These are phyloP conservation scores for Houttuynia cordata DNA, from an alignment of 164 flowering plant species.

Conservation along the genomic window DNA sequence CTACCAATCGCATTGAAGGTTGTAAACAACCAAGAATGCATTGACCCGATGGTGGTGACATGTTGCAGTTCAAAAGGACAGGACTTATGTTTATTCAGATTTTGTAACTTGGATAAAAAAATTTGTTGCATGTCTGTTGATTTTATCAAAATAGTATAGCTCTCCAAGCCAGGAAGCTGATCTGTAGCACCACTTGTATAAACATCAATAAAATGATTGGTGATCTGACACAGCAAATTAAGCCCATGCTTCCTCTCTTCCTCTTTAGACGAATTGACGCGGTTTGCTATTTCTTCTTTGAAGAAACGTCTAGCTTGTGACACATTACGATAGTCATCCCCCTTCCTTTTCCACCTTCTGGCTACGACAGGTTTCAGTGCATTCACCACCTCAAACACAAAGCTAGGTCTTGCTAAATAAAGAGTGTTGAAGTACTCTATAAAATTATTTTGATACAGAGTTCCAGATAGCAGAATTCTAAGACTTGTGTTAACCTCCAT, in stretches of 20 bases:
- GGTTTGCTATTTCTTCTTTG: conserved; percentile 49
- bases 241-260: conserved; percentile 50
- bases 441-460: conserved; percentile 84
- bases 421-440: conserved; percentile 93
- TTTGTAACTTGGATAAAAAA: conserved; percentile 39
- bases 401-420: conserved; percentile 71
- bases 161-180: conserved; percentile 67
- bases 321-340: conserved; percentile 18
- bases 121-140: conserved; percentile 50
- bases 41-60: conserved; percentile 63
- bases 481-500: conserved; percentile 73
- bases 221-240: conserved; percentile 47
- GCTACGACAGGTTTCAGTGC: conserved; percentile 12
- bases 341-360: conserved; percentile 20
- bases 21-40: conserved; percentile 78
- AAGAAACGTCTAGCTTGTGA: conserved; percentile 52
- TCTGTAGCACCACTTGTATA: conserved; percentile 57
- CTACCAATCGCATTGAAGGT: conserved; percentile 39
- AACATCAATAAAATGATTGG: conserved; percentile 62
- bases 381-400: conserved; percentile 46
- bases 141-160: conserved; percentile 75
- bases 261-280: conserved; percentile 37
- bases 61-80: conserved; percentile 70
- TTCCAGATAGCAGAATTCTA: conserved; percentile 82
- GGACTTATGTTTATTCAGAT: conserved; percentile 11